Percentiles rank a stretch among this genome's conserved stretches.
Evolutionary conservation across 306 rosid genomes (phyloP).

Genomic region (Aeschynomene evenia): DNA sequence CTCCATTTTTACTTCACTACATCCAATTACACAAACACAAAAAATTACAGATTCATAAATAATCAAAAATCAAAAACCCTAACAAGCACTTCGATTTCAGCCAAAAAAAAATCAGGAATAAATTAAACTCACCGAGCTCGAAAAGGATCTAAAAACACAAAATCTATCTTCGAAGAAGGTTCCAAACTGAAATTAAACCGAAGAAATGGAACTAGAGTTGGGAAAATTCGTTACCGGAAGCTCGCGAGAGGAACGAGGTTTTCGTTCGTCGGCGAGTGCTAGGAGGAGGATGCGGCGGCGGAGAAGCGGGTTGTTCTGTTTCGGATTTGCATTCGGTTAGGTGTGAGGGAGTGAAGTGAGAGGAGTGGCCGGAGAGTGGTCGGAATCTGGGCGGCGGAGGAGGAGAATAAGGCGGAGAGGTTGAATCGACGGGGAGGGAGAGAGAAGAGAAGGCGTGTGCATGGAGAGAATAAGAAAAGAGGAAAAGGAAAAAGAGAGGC

Average conservation of each 20-base stretch:
- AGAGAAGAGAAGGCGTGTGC: conserved; percentile 76
- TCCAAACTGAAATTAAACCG: conserved; percentile 16
- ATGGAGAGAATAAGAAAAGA: conserved; percentile 58
- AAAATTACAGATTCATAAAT: background rate
- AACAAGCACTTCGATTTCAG: conserved; percentile 30
- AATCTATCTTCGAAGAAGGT: background rate
- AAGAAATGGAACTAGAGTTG: conserved; percentile 2
- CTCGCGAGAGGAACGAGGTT: background rate
- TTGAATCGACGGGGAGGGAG: conserved; percentile 29
- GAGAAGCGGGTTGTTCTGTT: conserved; percentile 2
- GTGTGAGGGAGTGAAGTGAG: background rate
- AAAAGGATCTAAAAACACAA: background rate
- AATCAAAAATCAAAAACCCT: conserved; percentile 40
- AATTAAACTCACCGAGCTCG: conserved; percentile 13
- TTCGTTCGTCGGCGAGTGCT: conserved; percentile 3
- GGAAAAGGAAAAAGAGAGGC: conserved; percentile 24
- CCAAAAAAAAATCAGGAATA: conserved; percentile 2
- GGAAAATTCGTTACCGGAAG: background rate
- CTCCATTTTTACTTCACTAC: conserved; percentile 53
- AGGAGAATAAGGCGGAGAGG: conserved; percentile 9
- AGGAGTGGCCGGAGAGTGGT: conserved; percentile 9
- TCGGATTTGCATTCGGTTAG: conserved; percentile 22
- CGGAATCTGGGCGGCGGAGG: background rate
- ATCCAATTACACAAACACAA: conserved; percentile 11
- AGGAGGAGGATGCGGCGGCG: conserved; percentile 14